Evolutionary conservation across 306 rosid genomes (phyloP), one percentile per base, ranked within the genome.

Genomic region (Adenanthera pavonina): DNA sequence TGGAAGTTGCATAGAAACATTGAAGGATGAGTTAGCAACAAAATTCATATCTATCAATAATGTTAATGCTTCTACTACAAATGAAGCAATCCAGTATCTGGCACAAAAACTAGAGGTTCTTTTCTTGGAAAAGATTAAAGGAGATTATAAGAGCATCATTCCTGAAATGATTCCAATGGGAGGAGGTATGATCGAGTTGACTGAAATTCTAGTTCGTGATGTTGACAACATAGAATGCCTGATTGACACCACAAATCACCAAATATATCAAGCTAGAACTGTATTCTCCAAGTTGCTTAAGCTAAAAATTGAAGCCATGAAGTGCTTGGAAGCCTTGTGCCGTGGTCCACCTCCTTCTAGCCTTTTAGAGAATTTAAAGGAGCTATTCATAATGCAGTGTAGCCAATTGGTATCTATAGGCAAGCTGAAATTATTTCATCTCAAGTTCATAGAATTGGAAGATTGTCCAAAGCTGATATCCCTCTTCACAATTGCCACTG

Each of bases 351-450:
- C 69, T 57, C 69, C 69, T 43, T 16, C 7, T 40, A 13, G 56
- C 41, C 15, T 75, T 20, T 59, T 75, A 3, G 56, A 25, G 69
- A 75, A 57, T 2, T 13, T 75, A 57, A n/a, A 75, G 25, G 54
- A 75, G 52, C 40, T 75, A 33, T 8, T 13, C 3, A 14, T 75
- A 20, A 1, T 0, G 3, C 0, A 20, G 0, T 75, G 79, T 14
- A 13, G 12, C 7, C 14, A 14, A 38, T 33, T 75, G 40, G 44
- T 38, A 6, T 74, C n/a, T 9, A 0, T 11, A 13, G 19, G 36
- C 3, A 19, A n/a, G 76, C 20, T 69, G n/a, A 49, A 72, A 4
- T 14, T 72, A 0, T 15, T 20, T 3, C 7, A 11, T 14, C 61
- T 72, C 19, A 49, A 49, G 15, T 2, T 15, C 44, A 33, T 71